phyloP scores from a whole-genome alignment of 345 rosid species.

The Citrus unshiu region DNA sequence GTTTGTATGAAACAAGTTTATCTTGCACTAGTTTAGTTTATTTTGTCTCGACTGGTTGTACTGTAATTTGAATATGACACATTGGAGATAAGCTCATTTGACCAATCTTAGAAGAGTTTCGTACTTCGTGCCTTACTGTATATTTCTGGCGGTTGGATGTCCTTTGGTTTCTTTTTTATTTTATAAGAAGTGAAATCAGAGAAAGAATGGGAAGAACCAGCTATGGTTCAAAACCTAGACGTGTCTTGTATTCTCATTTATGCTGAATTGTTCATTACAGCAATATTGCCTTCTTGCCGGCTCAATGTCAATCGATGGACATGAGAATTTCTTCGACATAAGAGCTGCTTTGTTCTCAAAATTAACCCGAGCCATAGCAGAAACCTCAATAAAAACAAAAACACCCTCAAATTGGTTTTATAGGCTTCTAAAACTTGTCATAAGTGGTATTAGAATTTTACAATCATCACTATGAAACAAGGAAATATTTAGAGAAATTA shows the following conservation, averaged over 20 bases:
- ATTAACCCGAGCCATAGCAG: background rate
- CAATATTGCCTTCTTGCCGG: background rate
- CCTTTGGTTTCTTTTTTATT: background rate
- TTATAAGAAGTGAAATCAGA: background rate
- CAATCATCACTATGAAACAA: background rate
- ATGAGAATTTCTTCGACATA: no score
- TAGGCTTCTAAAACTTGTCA: background rate
- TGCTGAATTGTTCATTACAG: background rate
- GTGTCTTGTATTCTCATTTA: background rate
- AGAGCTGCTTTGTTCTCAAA: no score
- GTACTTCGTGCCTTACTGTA: background rate
- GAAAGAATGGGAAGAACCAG: background rate
- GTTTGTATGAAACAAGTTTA: no score
- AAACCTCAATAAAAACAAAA: background rate
- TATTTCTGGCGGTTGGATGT: background rate
- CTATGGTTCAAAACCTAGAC: background rate
- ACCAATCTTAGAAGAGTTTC: background rate
- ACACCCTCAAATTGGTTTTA: background rate
- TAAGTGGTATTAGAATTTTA: background rate
- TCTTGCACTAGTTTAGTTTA: background rate
- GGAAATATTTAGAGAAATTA: background rate
- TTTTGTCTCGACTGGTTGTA: background rate
- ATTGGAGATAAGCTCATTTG: background rate
- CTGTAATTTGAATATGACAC: background rate
- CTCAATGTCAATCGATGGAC: background rate